Percentiles rank a stretch among this genome's conserved stretches.
Evolutionary conservation across 1,139 yeast species (phyloP).

Genomic region (Taiozyma onychis): DNA sequence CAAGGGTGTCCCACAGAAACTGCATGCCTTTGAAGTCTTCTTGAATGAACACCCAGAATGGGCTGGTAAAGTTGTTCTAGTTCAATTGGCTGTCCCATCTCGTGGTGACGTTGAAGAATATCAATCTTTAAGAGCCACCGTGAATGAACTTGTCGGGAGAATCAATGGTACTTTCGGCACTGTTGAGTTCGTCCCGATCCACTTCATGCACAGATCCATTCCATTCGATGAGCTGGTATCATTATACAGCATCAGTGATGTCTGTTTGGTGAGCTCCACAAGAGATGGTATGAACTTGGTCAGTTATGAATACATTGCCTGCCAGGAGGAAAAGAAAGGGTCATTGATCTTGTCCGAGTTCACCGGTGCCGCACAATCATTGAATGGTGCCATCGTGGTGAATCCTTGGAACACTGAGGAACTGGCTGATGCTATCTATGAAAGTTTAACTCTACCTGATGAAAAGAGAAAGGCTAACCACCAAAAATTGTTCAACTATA

Average conservation of each 20-base stretch:
- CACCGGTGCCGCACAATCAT: slow-evolving; percentile 98
- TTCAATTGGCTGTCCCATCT: slow-evolving; percentile 97
- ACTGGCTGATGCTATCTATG: slow-evolving; percentile 77
- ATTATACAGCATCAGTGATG: slow-evolving; percentile 79
- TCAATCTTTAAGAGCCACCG: slow-evolving; percentile 88
- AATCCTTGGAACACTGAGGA: slow-evolving; percentile 99
- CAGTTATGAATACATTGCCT: slow-evolving; percentile 92
- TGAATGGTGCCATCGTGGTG: slow-evolving; percentile 88
- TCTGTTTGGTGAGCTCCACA: slow-evolving; percentile 88
- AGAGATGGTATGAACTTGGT: slow-evolving; percentile 99
- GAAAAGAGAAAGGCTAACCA: slow-evolving; percentile 78
- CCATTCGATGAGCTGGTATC: slow-evolving; percentile 89
- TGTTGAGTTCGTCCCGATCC: slow-evolving; percentile 96
- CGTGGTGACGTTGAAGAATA: slow-evolving; percentile 98
- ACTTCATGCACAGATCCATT: slow-evolving; percentile 88
- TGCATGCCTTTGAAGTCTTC: slow-evolving; percentile 93
- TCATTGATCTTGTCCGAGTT: slow-evolving; percentile 84
- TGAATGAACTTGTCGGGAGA: slow-evolving; percentile 93
- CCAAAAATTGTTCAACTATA: slow-evolving; percentile 76
- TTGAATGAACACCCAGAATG: slow-evolving; percentile 93
- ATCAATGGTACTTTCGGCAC: slow-evolving; percentile 97
- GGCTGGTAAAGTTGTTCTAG: slow-evolving; percentile 94
- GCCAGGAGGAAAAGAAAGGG: slow-evolving; percentile 86
- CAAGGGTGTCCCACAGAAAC: slow-evolving; percentile 95
- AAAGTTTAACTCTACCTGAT: slow-evolving; percentile 77